Evolutionary conservation across 2,329 filamentous ascomycete species (phyloP).

Genomic region (Onygenales sp.): DNA sequence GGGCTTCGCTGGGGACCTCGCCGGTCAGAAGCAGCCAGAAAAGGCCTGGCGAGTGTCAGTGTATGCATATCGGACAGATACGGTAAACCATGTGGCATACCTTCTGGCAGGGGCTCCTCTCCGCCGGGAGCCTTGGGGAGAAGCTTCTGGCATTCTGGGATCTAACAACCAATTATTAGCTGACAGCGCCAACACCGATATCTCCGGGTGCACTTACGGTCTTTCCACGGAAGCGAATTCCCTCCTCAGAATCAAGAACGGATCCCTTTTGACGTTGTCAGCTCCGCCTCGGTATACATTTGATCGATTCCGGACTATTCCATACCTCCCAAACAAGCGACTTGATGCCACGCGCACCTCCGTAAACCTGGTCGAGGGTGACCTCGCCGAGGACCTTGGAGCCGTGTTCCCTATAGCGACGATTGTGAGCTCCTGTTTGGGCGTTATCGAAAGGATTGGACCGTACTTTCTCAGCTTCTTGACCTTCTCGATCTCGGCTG

Average conservation of each 20-base stretch:
- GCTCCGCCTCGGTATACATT: not conserved
- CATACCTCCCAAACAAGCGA: conserved; percentile 86
- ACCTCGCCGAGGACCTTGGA: conserved; percentile 95
- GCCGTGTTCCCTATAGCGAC: conserved; percentile 67
- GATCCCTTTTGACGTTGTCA: conserved; percentile 50
- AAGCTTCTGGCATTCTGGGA: conserved; percentile 95
- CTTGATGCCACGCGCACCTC: conserved; percentile 98
- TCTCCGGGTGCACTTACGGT: conserved; percentile 47
- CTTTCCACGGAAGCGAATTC: conserved; percentile 98
- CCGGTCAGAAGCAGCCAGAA: conserved; percentile 99
- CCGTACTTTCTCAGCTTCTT: conserved; percentile 89
- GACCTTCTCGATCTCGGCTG: conserved; percentile 97
- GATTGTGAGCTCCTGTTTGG: not conserved
- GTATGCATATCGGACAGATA: not conserved
- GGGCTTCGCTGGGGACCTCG: conserved; percentile 94
- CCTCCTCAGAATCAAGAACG: conserved; percentile 95
- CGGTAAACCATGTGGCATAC: conserved; percentile 32
- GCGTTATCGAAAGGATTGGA: not conserved
- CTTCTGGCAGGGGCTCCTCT: conserved; percentile 94
- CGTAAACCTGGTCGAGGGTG: conserved; percentile 98
- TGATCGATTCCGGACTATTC: not conserved
- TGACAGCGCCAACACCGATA: not conserved
- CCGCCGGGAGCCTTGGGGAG: conserved; percentile 96
- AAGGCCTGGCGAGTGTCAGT: conserved; percentile 52
- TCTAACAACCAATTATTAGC: conserved; percentile 38